Base-by-base conservation (phyloP, 345 rosid genomes). In the Trapa bicornis region DNA sequence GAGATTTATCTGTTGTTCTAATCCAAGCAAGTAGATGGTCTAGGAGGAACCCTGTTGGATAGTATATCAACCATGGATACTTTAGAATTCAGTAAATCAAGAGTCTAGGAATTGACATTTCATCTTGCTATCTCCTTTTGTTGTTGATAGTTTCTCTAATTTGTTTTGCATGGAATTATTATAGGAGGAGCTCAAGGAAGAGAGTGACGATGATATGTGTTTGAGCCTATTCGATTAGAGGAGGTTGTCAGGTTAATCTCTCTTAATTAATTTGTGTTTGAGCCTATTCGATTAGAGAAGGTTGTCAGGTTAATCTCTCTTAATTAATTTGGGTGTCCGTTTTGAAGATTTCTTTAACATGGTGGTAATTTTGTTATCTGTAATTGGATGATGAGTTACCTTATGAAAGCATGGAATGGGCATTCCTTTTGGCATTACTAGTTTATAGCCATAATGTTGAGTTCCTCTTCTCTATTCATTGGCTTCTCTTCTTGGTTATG, bases 191-290 rank as follows among this genome's bases (percentile, higher is more conserved):
- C 70, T 77, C 0, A 58, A 80, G 57, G 81, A 78, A 70, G 84
- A 80, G 72, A 80, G 84, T 36, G 84, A 80, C 8, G 81, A 75
- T 0, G 84, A 80, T 70, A 67, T 80, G 81, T 79, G 84, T 10
- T 54, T 54, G 73, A 67, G 79, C 71, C 70, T 80, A 72, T 80
- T 80, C 16, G 81, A 80, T 54, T 78, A 75, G 72, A 61, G 14
- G 15, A 15, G 45, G 29, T 37, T 8, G 17, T 52, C 37, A 9
- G 48, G 3, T 42, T n/a, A 36, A 0, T 37, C 15, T 48, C 43
- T 67, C 69, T 15, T 22, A 15, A 8, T 37, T 35, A 6, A 64
- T 10, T 64, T 38, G 39, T 79, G 84, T 10, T 54, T 54, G 73
- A 67, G 79, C 71, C 70, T 80, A 72, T 80, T 80, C 16, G 81